phyloP scores from a whole-genome alignment of 208 protist genomes.

The Crithidia thermophila region DNA sequence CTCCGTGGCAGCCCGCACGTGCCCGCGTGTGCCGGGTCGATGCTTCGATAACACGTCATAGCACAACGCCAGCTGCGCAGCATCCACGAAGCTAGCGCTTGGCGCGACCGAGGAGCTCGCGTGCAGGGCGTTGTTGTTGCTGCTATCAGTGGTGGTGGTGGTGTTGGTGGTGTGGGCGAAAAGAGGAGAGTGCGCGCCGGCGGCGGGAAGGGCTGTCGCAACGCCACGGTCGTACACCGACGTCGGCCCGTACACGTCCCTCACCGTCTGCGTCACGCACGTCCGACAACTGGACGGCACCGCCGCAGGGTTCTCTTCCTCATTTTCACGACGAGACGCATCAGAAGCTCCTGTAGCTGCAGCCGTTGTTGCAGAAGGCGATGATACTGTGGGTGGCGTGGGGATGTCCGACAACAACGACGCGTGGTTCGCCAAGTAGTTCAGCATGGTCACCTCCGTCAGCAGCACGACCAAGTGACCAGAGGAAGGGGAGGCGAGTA shows the following conservation, averaged over 20 bases:
- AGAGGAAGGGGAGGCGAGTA: constrained; percentile 43
- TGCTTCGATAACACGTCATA: constrained; percentile 18
- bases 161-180: too few relatives aligned
- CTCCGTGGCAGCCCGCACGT: constrained; percentile 43
- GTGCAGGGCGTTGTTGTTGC: background rate
- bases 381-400: background rate
- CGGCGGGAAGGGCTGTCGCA: background rate
- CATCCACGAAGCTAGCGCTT: background rate
- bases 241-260: constrained; percentile 27
- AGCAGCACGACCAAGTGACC: constrained; percentile 72
- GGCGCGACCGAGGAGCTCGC: background rate
- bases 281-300: background rate
- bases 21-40: constrained; percentile 43
- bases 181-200: background rate
- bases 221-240: constrained; percentile 24
- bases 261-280: constrained; percentile 2
- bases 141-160: background rate
- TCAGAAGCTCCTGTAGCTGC: too few relatives aligned
- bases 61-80: constrained; percentile 11
- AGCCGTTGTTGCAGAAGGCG: too few relatives aligned
- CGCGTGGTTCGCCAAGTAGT: constrained; percentile 59
- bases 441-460: constrained; percentile 69
- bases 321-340: background rate
- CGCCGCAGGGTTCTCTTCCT: background rate
- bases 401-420: constrained; percentile 5